Conservation (phyloP, 2,329 filamentous ascomycete species). For the Byssothecium circinans region DNA sequence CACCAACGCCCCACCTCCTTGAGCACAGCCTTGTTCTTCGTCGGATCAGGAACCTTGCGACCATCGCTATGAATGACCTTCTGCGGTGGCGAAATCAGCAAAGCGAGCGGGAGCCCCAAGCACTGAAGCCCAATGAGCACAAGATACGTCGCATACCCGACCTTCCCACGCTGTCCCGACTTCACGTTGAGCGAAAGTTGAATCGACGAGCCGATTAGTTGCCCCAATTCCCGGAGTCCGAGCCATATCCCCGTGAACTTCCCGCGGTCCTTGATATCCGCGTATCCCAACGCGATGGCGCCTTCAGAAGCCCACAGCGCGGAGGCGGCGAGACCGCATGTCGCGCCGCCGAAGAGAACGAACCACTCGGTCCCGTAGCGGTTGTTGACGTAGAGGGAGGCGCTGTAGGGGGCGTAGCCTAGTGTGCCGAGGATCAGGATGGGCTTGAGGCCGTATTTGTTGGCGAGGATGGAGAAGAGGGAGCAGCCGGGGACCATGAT, state of each 20-base stretch:
- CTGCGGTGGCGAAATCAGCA: conserved; percentile 50
- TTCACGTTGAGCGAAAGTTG: conserved; percentile 54
- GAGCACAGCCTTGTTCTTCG: conserved; percentile 44
- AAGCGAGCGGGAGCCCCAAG: conserved; percentile 49
- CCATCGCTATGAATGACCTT: conserved; percentile 50
- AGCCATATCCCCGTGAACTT: conserved; percentile 56
- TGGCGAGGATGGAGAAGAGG: conserved; percentile 27
- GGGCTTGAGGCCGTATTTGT: conserved; percentile 42
- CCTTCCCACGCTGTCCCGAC: conserved; percentile 48
- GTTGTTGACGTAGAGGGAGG: conserved; percentile 31
- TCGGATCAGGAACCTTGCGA: conserved; percentile 33
- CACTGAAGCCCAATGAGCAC: conserved; percentile 50
- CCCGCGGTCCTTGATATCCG: conserved; percentile 50
- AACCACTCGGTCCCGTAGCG: conserved; percentile 40
- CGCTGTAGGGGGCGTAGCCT: conserved; percentile 17
- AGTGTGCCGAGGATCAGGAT: conserved; percentile 34
- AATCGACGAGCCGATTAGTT: conserved; percentile 56
- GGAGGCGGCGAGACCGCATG: conserved; percentile 42
- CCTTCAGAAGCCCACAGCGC: conserved; percentile 48
- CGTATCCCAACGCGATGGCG: conserved; percentile 50
- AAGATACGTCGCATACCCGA: conserved; percentile 48
- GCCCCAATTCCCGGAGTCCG: conserved; percentile 55
- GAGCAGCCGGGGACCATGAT: conserved; percentile 46
- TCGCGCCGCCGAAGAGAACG: conserved; percentile 36
- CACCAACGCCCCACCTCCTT: conserved; percentile 44